Evolutionary conservation across 768 basidiomycete species (phyloP).

Genomic region (Trametes maxima): DNA sequence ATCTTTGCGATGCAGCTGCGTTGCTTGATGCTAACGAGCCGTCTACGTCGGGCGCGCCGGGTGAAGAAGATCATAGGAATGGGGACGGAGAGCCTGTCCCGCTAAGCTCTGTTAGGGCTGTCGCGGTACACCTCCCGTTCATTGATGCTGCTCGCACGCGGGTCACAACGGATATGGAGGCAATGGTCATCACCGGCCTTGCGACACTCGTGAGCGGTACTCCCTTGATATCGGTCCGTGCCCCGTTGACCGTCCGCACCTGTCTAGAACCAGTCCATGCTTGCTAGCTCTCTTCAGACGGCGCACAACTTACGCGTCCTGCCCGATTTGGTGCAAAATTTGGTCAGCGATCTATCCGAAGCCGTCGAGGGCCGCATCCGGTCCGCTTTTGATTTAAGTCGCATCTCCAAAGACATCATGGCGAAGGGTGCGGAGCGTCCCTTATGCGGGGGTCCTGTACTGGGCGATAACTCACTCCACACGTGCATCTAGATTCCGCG

Average conservation of each 20-base stretch:
- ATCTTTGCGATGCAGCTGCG: not conserved
- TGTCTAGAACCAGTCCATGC: conserved; percentile 79
- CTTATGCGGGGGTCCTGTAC: not conserved
- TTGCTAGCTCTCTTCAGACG: conserved; percentile 94
- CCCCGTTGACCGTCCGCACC: not conserved
- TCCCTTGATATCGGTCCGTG: not conserved
- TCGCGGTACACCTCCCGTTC: conserved; percentile 67
- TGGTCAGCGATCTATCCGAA: conserved; percentile 79
- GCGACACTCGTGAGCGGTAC: conserved; percentile 62
- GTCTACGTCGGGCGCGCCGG: not conserved
- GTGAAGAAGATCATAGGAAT: not conserved
- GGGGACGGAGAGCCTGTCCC: conserved; percentile 35
- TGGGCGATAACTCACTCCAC: not conserved
- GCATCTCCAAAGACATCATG: conserved; percentile 85
- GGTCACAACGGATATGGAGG: conserved; percentile 87
- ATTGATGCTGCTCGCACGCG: conserved; percentile 71
- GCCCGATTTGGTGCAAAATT: conserved; percentile 77
- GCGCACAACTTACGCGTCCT: conserved; percentile 90
- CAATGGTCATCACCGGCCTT: conserved; percentile 83
- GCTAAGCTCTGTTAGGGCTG: conserved; percentile 72
- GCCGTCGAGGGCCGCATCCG: conserved; percentile 82
- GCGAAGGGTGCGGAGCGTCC: conserved; percentile 61
- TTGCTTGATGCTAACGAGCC: conserved; percentile 15
- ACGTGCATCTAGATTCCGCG: conserved; percentile 24
- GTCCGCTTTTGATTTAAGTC: conserved; percentile 81